Base-by-base conservation (phyloP, 345 rosid genomes). In the Geranium brycei region DNA sequence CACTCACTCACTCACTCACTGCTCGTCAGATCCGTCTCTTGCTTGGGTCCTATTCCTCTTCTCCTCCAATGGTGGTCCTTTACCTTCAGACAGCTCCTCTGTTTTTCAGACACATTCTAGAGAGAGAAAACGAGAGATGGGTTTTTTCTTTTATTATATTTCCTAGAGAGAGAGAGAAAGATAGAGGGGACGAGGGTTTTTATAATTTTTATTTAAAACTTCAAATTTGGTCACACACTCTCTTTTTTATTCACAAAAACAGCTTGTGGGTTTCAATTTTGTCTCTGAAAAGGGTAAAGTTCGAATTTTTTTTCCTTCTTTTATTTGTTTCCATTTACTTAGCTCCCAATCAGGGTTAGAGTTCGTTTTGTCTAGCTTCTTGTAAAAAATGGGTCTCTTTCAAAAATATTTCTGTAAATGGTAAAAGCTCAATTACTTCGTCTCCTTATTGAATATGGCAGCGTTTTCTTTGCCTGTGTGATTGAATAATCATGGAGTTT, bases 11-110 rank as follows among this genome's bases (percentile, higher is more conserved):
- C 80, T 73, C 76, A 74, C 72, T 8, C 19, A 57, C 59, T 57
- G 4, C 73, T 81, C 74, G 71, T 72, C 80, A 78, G 79, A 87
- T 85, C 82, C 69, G 71, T 72, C 72, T 62, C 28, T 23, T 23
- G 28, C 64, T 71, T 68, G 83, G 76, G 75, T 57, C 78, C 81
- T 73, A 72, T 47, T 61, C 18, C 15, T 11, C 14, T 13, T 16
- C 18, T 55, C 51, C 59, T 15, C 59, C 59, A 57, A 57, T 15
- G 59, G 18, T 57, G 59, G 13, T 17, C 18, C 59, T 57, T 57
- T 35, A 35, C 41, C 41, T 35, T 35, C 41, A 35, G 41, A 35
- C 59, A 57, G 19, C 18, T 57, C 19, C 59, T 57, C 59, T 16
- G 18, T n/a, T 57, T 56, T 28, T 60, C 65, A 12, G n/a, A 69